Percentiles rank a stretch among this genome's conserved stretches.
Conservation (phyloP, 495 filamentous ascomycete genomes). For the Bombardia bombarda region DNA sequence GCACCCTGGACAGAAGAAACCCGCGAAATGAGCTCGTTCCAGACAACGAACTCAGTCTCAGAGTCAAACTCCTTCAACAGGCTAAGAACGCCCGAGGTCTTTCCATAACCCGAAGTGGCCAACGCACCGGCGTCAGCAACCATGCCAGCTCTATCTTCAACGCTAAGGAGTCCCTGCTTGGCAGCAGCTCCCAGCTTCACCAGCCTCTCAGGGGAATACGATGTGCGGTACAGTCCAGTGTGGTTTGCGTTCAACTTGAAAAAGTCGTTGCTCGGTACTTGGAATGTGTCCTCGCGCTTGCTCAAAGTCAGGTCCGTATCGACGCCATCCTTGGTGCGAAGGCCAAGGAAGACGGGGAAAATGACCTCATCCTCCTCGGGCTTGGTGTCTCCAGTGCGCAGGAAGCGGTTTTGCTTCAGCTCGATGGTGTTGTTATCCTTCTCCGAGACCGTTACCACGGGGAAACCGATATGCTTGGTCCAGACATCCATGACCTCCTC, state of each 20-base stretch:
- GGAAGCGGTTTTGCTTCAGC: conserved; percentile 68
- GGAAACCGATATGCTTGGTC: conserved; percentile 73
- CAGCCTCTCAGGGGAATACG: conserved; percentile 59
- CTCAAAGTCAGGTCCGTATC: conserved; percentile 56
- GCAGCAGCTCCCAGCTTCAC: conserved; percentile 72
- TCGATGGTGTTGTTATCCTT: conserved; percentile 49
- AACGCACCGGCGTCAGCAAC: conserved; percentile 91
- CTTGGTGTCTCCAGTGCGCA: conserved; percentile 70
- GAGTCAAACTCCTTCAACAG: conserved; percentile 75
- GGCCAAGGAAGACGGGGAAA: conserved; percentile 63
- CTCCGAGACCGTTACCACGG: conserved; percentile 63
- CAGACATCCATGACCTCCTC: conserved; percentile 69
- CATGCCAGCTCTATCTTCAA: conserved; percentile 92
- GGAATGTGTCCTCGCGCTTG: conserved; percentile 67
- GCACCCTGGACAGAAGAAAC: conserved; percentile 67
- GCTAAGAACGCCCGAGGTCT: conserved; percentile 80
- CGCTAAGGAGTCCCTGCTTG: conserved; percentile 76
- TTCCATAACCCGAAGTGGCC: conserved; percentile 84
- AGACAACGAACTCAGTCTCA: conserved; percentile 87
- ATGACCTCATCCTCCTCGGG: conserved; percentile 74
- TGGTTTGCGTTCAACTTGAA: conserved; percentile 77
- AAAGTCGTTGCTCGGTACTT: conserved; percentile 56
- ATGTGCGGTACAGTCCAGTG: conserved; percentile 64
- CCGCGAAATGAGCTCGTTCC: conserved; percentile 80
- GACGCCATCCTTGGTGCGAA: conserved; percentile 59